Evolutionary conservation across 1,284 basidiomycete species (phyloP).

Genomic region (Neonothopanus nambi): DNA sequence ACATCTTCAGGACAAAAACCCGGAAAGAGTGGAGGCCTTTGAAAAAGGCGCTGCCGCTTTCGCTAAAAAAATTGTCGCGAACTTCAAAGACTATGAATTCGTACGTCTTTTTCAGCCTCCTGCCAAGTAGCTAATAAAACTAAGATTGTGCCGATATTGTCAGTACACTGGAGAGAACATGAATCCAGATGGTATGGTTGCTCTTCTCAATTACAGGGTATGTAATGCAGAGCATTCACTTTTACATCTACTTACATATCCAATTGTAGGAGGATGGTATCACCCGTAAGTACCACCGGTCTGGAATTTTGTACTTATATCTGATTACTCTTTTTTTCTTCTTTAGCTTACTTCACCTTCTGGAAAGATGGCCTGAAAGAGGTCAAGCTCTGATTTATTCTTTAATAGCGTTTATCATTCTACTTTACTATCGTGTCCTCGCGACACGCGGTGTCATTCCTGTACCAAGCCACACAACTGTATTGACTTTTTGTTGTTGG

Average conservation of each 20-base stretch:
- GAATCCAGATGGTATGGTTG: slow-evolving; percentile 89
- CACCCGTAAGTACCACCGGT: slow-evolving; percentile 56
- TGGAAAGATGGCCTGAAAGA: slow-evolving; percentile 91
- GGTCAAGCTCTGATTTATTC: slow-evolving; percentile 54
- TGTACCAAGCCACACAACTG: too few relatives aligned
- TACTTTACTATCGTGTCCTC: too few relatives aligned
- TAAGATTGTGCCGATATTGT: slow-evolving; percentile 20
- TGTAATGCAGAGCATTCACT: slow-evolving; percentile 25
- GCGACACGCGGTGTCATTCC: too few relatives aligned
- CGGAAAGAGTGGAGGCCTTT: slow-evolving; percentile 77
- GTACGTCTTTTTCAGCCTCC: slow-evolving; percentile 41
- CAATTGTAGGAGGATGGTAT: slow-evolving; percentile 62
- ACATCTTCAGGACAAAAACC: slow-evolving; percentile 57
- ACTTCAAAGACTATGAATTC: slow-evolving; percentile 92
- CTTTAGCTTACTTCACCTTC: slow-evolving; percentile 87
- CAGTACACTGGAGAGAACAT: slow-evolving; percentile 87
- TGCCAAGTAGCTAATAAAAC: background rate
- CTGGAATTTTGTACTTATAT: background rate
- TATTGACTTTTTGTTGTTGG: too few relatives aligned
- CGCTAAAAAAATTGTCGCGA: slow-evolving; percentile 88
- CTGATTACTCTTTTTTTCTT: background rate
- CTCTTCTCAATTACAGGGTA: slow-evolving; percentile 82
- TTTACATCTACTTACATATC: slow-evolving; percentile 3
- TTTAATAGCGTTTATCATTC: slow-evolving; percentile 7
- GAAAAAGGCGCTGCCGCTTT: slow-evolving; percentile 80